Evolutionary conservation across 2,329 filamentous ascomycete genomes (phyloP).

Genomic region (Aquanectria penicillioides): DNA sequence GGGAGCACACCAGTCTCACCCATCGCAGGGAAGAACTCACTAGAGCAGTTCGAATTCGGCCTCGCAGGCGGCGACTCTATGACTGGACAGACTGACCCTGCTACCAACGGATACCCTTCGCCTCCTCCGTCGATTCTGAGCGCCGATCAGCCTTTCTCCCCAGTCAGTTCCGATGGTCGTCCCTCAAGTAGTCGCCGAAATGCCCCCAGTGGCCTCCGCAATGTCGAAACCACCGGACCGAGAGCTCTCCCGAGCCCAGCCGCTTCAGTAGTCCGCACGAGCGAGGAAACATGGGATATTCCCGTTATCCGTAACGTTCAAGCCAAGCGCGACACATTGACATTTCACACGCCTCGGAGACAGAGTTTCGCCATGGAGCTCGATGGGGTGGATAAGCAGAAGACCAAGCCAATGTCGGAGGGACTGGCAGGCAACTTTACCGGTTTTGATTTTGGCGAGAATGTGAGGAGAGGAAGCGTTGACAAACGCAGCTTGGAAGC

Average conservation of each 20-base stretch:
- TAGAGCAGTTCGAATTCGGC: slow-evolving; percentile 54
- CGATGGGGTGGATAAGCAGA: slow-evolving; percentile 43
- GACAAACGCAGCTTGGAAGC: slow-evolving; percentile 29
- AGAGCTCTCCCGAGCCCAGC: slow-evolving; percentile 55
- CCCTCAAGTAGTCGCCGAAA: slow-evolving; percentile 35
- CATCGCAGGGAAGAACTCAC: slow-evolving; percentile 47
- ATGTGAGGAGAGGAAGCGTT: slow-evolving; percentile 36
- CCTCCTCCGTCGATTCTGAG: slow-evolving; percentile 50
- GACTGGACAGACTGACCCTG: slow-evolving; percentile 3
- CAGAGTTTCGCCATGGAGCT: slow-evolving; percentile 61
- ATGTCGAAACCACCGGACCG: slow-evolving; percentile 42
- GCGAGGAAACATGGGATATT: slow-evolving; percentile 50
- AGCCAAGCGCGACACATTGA: slow-evolving; percentile 63
- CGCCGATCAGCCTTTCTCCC: slow-evolving; percentile 41
- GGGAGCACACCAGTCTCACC: slow-evolving; percentile 39
- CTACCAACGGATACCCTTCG: slow-evolving; percentile 47
- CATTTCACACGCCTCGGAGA: slow-evolving; percentile 55
- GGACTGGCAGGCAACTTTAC: slow-evolving; percentile 51
- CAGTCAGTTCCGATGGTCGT: slow-evolving; percentile 26
- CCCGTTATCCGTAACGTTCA: slow-evolving; percentile 59
- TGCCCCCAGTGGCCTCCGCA: slow-evolving; percentile 39
- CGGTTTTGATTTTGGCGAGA: slow-evolving; percentile 51
- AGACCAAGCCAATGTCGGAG: slow-evolving; percentile 40
- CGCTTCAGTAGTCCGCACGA: slow-evolving; percentile 50
- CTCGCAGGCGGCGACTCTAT: slow-evolving; percentile 26